Evolutionary conservation across 306 rosid species (phyloP).

Genomic region (Castanospermum australe): DNA sequence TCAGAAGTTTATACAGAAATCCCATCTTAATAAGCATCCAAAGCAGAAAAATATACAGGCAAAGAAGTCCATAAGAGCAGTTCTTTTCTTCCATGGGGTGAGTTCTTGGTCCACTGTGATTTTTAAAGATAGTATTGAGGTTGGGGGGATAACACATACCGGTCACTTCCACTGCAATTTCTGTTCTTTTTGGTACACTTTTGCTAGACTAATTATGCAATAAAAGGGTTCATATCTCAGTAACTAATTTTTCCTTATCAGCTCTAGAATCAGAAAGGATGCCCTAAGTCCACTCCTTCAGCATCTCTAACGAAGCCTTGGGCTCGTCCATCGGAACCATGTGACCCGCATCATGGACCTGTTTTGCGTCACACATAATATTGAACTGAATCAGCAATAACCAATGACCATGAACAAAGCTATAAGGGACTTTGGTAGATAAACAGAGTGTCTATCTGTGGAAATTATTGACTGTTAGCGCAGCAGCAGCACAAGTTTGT

Average conservation of each 20-base stretch:
- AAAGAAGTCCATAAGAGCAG: neutral
- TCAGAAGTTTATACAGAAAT: neutral
- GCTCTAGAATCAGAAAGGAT: constrained; percentile 46
- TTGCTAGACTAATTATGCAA: neutral
- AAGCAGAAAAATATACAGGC: constrained; percentile 4
- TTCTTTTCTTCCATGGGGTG: neutral
- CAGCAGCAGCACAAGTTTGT: neutral
- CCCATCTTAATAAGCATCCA: neutral
- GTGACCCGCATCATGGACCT: too few species aligned
- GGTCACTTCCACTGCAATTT: neutral
- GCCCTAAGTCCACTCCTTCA: constrained; percentile 79
- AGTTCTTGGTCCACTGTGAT: neutral
- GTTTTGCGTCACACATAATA: too few species aligned
- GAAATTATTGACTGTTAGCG: neutral
- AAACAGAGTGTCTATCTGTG: neutral
- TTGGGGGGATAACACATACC: neutral
- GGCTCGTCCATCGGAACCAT: constrained; percentile 99
- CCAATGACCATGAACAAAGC: too few species aligned
- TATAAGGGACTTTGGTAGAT: neutral
- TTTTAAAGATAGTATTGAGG: neutral
- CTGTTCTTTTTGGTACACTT: neutral
- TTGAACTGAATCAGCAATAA: too few species aligned
- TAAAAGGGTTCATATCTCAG: constrained; percentile 54
- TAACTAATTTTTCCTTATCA: constrained; percentile 41
- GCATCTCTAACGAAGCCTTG: constrained; percentile 84